A percentile compares a stretch with the other conserved stretches of the same genome.
Conservation (phyloP, 129 eudicot genomes). For the Ambrosia artemisiifolia region DNA sequence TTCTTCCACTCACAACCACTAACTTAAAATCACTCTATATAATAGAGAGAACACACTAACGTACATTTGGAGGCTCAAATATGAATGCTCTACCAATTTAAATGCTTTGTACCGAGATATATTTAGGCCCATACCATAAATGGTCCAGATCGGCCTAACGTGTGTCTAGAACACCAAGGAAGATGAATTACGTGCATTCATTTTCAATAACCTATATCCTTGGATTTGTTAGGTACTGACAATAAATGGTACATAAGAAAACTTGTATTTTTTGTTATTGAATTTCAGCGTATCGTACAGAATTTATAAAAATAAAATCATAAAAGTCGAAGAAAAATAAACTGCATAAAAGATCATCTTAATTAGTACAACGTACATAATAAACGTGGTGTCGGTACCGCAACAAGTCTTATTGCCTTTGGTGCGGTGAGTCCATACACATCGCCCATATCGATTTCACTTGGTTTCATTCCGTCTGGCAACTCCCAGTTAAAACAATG, state of each 20-base stretch:
- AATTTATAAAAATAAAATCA: background rate
- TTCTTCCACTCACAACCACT: too few species aligned
- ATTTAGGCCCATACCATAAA: too few species aligned
- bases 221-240: background rate
- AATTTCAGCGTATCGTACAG: background rate
- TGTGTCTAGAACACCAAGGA: too few species aligned
- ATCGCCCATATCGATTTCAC: constrained; percentile 66
- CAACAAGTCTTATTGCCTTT: constrained; percentile 56
- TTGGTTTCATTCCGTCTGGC: constrained; percentile 34
- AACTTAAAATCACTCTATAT: too few species aligned
- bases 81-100: too few species aligned
- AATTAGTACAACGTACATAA: constrained; percentile 38
- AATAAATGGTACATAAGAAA: background rate
- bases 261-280: background rate
- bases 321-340: background rate
- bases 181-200: too few species aligned
- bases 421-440: constrained; percentile 73
- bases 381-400: constrained; percentile 72
- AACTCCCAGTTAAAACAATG: constrained; percentile 38
- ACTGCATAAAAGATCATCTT: background rate
- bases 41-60: too few species aligned
- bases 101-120: too few species aligned
- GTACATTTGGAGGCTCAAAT: too few species aligned
- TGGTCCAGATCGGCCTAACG: too few species aligned
- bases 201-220: too few species aligned